These are phyloP conservation scores for Alectoria sarmentosa DNA, from an alignment of 495 filamentous ascomycete species.

Conservation along the genomic window DNA sequence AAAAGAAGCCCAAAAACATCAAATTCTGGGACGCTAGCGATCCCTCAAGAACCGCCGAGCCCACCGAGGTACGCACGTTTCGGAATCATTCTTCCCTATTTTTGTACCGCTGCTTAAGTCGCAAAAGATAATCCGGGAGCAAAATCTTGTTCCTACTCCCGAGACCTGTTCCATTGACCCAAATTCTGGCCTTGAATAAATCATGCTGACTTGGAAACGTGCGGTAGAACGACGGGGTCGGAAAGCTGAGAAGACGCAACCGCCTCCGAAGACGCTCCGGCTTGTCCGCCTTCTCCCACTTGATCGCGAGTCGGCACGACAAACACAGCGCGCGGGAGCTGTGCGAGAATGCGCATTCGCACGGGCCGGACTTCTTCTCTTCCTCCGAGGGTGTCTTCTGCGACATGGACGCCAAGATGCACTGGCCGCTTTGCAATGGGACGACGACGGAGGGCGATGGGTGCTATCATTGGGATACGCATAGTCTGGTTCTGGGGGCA, in stretches of 20 bases:
- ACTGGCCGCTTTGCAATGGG: neutral
- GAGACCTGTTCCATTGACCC: no score
- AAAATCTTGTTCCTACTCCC: no score
- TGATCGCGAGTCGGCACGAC: neutral
- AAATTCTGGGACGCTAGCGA: neutral
- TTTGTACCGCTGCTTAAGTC: no score
- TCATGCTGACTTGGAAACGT: no score
- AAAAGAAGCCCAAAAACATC: neutral
- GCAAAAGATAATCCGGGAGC: no score
- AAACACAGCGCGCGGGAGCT: neutral
- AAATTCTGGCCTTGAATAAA: no score
- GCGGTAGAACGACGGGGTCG: neutral
- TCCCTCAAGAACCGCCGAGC: neutral
- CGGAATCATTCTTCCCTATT: no score
- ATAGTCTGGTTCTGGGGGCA: neutral
- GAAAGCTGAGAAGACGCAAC: neutral
- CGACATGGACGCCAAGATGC: neutral
- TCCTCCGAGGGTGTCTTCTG: neutral
- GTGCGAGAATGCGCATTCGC: neutral
- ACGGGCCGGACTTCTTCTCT: neutral
- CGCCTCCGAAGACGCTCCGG: neutral
- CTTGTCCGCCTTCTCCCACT: neutral
- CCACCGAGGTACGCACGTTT: no score
- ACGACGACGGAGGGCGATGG: neutral
- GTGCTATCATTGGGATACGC: constrained; percentile 11